These are phyloP conservation scores for Scheffersomyces lignicola DNA, from an alignment of 1,139 yeast genomes.

Conservation along the genomic window DNA sequence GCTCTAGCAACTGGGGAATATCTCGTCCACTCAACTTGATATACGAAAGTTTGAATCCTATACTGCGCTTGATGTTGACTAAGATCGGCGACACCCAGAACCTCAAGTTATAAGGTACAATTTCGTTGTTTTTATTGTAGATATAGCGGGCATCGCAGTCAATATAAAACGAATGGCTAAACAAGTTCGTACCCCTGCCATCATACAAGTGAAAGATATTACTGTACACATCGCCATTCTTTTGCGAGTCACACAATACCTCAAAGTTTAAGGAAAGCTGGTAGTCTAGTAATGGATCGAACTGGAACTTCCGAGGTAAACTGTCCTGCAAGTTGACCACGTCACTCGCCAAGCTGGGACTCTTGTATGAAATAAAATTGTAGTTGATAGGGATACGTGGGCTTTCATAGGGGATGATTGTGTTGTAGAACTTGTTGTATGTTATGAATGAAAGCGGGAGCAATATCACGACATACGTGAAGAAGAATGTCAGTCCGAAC, in stretches of 20 bases:
- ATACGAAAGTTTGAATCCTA: not conserved
- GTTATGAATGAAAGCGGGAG: slow-evolving; percentile 27
- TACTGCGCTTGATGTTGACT: slow-evolving; percentile 1
- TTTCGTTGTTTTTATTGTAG: slow-evolving; percentile 28
- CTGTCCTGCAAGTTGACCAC: not conserved
- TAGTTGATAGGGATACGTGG: slow-evolving; percentile 15
- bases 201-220: slow-evolving; percentile 4
- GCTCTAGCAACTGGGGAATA: slow-evolving; percentile 2
- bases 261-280: slow-evolving; percentile 14
- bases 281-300: slow-evolving; percentile 15
- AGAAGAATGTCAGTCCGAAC: slow-evolving; percentile 16
- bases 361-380: not conserved
- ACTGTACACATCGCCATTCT: slow-evolving; percentile 16
- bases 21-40: slow-evolving; percentile 9
- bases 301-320: slow-evolving; percentile 5
- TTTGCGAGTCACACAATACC: slow-evolving; percentile 16
- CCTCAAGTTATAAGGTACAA: slow-evolving; percentile 38
- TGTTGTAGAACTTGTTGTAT: slow-evolving; percentile 25
- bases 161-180: slow-evolving; percentile 17
- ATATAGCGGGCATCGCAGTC: slow-evolving; percentile 34
- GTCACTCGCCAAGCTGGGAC: not conserved
- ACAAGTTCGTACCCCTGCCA: not conserved
- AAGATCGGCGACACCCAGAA: slow-evolving; percentile 40
- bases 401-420: slow-evolving; percentile 21
- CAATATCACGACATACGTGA: slow-evolving; percentile 19